Percentiles rank a stretch among this genome's conserved stretches.
Conservation (phyloP, 805 yeast genomes). For the Candida morakotiae region DNA sequence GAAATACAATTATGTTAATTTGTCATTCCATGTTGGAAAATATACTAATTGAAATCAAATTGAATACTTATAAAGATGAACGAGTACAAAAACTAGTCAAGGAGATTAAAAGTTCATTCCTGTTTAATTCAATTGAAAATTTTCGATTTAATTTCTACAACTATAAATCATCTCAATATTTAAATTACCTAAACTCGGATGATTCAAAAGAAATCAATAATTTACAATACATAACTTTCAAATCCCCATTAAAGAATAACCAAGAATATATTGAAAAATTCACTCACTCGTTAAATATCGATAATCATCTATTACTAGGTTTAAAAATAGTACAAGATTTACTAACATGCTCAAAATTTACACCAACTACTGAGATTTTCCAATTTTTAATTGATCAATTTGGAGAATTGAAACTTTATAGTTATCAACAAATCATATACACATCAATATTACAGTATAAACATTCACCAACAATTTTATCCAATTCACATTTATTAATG, state of each 20-base stretch:
- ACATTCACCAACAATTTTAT: slow-evolving; percentile 17
- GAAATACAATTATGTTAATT: slow-evolving; percentile 19
- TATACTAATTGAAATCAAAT: slow-evolving; percentile 25
- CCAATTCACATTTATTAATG: slow-evolving; percentile 13
- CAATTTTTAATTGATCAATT: slow-evolving; percentile 22
- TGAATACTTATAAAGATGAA: slow-evolving; percentile 11
- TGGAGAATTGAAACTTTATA: slow-evolving; percentile 16
- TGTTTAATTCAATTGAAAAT: slow-evolving; percentile 20
- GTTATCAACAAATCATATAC: slow-evolving; percentile 26
- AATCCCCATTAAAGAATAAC: slow-evolving; percentile 12
- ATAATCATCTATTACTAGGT: slow-evolving; percentile 14
- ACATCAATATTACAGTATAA: slow-evolving; percentile 21
- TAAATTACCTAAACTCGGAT: slow-evolving; percentile 31
- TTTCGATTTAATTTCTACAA: slow-evolving; percentile 20
- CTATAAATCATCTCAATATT: slow-evolving; percentile 27
- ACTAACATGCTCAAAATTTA: slow-evolving; percentile 11
- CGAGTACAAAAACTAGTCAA: slow-evolving; percentile 16
- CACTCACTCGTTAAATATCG: slow-evolving; percentile 13
- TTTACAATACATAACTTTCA: slow-evolving; percentile 10
- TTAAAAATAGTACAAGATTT: slow-evolving; percentile 10
- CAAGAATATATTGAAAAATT: slow-evolving; percentile 19
- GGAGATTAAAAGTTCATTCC: slow-evolving; percentile 11
- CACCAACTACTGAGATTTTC: slow-evolving; percentile 24
- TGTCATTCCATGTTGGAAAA: slow-evolving; percentile 21
- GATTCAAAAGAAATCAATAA: slow-evolving; percentile 15